Evolutionary conservation across 2,329 filamentous ascomycete genomes (phyloP).

Genomic region (Rhynchosporium secalis): DNA sequence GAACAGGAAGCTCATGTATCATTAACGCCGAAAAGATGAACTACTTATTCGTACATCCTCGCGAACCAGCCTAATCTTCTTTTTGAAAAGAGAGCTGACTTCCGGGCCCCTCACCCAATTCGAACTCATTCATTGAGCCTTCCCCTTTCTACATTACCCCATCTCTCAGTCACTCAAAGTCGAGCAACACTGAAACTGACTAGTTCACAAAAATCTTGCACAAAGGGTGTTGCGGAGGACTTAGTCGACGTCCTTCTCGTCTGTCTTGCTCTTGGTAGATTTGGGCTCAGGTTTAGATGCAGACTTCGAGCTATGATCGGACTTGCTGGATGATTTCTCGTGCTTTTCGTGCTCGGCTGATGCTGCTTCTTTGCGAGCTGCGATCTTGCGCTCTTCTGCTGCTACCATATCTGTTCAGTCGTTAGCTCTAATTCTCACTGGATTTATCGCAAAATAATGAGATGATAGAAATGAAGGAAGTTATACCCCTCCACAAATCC

Average conservation of each 20-base stretch:
- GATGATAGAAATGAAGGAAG: background rate
- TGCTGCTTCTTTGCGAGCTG: constrained; percentile 41
- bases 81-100: too few relatives aligned
- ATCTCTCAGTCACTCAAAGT: background rate
- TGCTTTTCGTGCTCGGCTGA: constrained; percentile 53
- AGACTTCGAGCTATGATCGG: background rate
- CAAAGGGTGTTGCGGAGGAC: background rate
- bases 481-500: constrained; percentile 86
- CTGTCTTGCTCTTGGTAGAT: constrained; percentile 43
- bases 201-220: background rate
- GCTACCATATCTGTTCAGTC: constrained; percentile 72
- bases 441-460: background rate
- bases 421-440: background rate
- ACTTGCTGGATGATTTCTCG: constrained; percentile 5
- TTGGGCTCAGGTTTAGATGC: constrained; percentile 57
- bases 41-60: constrained; percentile 7
- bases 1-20: background rate
- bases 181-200: background rate
- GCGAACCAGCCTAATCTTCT: constrained; percentile 13
- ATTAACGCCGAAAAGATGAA: background rate
- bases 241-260: constrained; percentile 11
- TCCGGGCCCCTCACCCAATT: too few relatives aligned
- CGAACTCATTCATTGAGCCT: background rate
- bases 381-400: constrained; percentile 67
- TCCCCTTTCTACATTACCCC: background rate